Evolutionary conservation across 352 stramenopile genomes (phyloP), one percentile per base, ranked within the genome.

Genomic region (Saprolegnia parasitica): DNA sequence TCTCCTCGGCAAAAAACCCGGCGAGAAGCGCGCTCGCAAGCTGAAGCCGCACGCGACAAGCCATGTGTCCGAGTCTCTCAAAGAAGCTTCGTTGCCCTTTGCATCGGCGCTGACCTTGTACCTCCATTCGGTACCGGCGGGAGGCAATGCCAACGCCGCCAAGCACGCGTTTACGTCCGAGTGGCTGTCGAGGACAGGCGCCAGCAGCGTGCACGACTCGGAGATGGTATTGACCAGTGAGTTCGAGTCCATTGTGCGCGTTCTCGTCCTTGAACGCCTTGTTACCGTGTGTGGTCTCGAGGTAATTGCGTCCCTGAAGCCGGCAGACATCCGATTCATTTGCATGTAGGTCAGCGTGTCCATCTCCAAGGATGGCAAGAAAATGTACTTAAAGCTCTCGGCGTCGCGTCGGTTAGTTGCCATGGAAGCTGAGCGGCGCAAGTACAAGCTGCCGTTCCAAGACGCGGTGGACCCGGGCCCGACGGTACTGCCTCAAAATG

Each of bases 221-320:
- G 67, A 52, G 1, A n/a, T 74, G 37, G 63, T 82, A 23, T 72
- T 79, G 32, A 49, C 77, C 57, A 75, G 74, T 47, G 79, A 89
- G 67, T 89, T 89, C 47, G 73, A 86, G 24, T 77, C 83, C 23
- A 87, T 91, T 50, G 75, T 85, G 9, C 83, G 83, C 0, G 75
- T 76, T 20, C 71, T 91, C 0, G 67, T 88, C 23, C 61, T 91
- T n/a, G 74, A 75, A 13, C 80, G 83, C 1, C 74, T 91, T 24
- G 77, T 75, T 0, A 29, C 23, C 13, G 56, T 72, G 0, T 91
- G 83, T 40, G 58, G 58, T 21, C 42, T 67, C 45, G 58, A 67
- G 40, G 58, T 67, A 56, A 6, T 26, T 45, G 4, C 24, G 6
- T 45, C 18, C 3, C 18, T 23, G 35, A 45, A 26, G 11, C 0